Conservation (phyloP, 2,329 filamentous ascomycete genomes). For the Colletotrichum brevisporum region DNA sequence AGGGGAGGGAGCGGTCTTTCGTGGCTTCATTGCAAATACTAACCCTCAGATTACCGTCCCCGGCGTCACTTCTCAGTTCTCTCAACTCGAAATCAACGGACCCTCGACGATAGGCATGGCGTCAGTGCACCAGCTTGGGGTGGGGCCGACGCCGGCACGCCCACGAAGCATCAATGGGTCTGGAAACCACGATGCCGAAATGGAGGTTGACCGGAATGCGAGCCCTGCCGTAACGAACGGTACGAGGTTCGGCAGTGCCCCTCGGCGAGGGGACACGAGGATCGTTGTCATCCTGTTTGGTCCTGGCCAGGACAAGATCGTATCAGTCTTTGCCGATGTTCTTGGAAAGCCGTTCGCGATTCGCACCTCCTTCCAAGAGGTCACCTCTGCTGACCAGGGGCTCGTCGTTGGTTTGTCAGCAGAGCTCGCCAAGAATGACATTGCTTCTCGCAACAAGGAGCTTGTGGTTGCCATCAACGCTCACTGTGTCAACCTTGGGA, state of each 20-base stretch:
- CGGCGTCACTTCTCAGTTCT: conserved; percentile 32
- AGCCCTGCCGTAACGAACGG: conserved; percentile 53
- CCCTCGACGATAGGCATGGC: conserved; percentile 49
- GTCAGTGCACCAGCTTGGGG: conserved; percentile 55
- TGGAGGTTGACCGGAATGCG: conserved; percentile 54
- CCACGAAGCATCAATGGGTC: conserved; percentile 46
- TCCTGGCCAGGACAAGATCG: conserved; percentile 79
- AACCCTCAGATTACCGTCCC: conserved; percentile 15
- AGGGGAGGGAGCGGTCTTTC: conserved; percentile 34
- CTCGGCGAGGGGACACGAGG: conserved; percentile 68
- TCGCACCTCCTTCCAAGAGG: conserved; percentile 67
- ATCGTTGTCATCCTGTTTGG: conserved; percentile 79
- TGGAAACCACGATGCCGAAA: conserved; percentile 43
- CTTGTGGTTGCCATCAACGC: conserved; percentile 80
- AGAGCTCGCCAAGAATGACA: conserved; percentile 68
- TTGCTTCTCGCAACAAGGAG: conserved; percentile 69
- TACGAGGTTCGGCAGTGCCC: conserved; percentile 60
- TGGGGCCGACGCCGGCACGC: conserved; percentile 50
- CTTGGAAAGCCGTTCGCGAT: conserved; percentile 80
- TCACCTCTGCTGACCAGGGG: conserved; percentile 69
- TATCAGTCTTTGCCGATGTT: conserved; percentile 82
- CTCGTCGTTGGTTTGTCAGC: conserved; percentile 78
- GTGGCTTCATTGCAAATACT: conserved; percentile 9
- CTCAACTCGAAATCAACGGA: conserved; percentile 32
- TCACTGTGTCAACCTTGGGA: conserved; percentile 80